phyloP scores from a whole-genome alignment of 73 alveolate genomes.

The Paramecium tetraurelia region DNA sequence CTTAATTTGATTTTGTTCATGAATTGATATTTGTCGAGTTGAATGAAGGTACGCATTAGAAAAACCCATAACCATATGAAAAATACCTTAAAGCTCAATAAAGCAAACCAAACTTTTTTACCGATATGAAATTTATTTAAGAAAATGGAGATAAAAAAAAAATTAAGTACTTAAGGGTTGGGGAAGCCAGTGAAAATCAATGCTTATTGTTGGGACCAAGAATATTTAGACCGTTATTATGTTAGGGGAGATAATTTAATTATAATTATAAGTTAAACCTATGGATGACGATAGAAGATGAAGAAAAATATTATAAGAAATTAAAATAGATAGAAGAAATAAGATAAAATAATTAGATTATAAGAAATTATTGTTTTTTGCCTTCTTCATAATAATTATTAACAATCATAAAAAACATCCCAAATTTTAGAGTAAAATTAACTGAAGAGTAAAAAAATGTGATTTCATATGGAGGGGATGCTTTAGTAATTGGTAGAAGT shows the following conservation, averaged over 20 bases:
- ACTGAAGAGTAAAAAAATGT: constrained; percentile 67
- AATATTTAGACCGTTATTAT: background rate
- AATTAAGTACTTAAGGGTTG: background rate
- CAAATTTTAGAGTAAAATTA: constrained; percentile 65
- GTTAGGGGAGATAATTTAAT: background rate
- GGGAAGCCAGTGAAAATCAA: background rate
- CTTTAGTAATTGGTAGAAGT: constrained; percentile 83
- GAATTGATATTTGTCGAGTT: background rate
- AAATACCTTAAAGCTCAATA: background rate
- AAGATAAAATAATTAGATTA: background rate
- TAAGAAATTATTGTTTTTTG: constrained; percentile 35
- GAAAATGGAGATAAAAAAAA: background rate
- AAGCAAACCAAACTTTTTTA: background rate
- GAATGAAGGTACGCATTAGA: background rate
- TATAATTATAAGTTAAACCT: background rate
- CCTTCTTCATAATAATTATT: constrained; percentile 58
- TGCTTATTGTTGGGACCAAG: background rate
- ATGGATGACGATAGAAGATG: background rate
- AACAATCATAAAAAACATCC: constrained; percentile 50
- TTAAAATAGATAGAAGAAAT: background rate
- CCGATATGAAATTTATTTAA: background rate
- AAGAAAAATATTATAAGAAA: background rate
- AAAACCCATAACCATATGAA: background rate
- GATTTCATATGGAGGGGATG: constrained; percentile 68
- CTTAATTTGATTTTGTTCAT: background rate